Conservation (phyloP, 2,329 filamentous ascomycete genomes). For the Colletotrichum sp. region DNA sequence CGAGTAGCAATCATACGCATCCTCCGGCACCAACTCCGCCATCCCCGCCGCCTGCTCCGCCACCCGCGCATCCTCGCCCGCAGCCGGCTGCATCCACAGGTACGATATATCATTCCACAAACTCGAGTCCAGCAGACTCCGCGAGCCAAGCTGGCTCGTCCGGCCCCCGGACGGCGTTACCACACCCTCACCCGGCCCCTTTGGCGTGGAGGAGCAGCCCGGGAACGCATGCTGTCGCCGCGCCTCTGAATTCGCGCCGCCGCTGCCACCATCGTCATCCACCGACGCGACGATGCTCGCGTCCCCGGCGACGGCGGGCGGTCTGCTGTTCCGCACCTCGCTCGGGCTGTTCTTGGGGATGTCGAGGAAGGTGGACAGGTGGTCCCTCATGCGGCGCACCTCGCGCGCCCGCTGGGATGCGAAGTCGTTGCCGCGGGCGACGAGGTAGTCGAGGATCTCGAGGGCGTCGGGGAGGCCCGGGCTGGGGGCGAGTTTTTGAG, state of each 20-base stretch:
- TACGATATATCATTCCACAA: slow-evolving; percentile 17
- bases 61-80: background rate
- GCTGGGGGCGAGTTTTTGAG: slow-evolving; percentile 25
- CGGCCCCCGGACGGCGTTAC: background rate
- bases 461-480: slow-evolving; percentile 28
- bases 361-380: background rate
- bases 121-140: slow-evolving; percentile 13
- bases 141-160: background rate
- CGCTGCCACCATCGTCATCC: background rate
- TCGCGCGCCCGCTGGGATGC: slow-evolving; percentile 17
- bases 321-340: background rate
- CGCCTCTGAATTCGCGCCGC: background rate
- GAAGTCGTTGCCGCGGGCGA: slow-evolving; percentile 28
- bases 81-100: background rate
- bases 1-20: background rate
- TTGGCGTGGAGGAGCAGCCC: background rate
- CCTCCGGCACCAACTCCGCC: background rate
- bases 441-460: slow-evolving; percentile 31
- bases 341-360: slow-evolving; percentile 11
- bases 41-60: background rate
- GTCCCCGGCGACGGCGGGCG: background rate
- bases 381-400: slow-evolving; percentile 6
- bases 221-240: background rate
- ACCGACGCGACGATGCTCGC: background rate
- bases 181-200: background rate